These are phyloP conservation scores for Leishmania braziliensis DNA, from an alignment of 208 protist genomes.

Conservation along the genomic window DNA sequence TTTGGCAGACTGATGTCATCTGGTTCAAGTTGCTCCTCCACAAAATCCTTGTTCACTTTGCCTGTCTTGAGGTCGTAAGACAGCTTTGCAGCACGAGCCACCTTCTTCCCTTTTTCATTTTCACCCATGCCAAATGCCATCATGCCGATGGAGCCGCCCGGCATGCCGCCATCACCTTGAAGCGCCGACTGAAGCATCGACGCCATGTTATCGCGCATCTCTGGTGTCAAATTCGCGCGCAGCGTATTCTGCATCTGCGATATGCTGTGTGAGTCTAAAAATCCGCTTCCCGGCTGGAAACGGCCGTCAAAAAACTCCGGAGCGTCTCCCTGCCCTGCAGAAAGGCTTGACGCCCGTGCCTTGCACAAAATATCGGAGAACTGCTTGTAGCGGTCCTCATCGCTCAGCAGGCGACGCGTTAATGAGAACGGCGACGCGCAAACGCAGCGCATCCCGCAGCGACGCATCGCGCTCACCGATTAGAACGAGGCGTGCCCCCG, in stretches of 20 bases:
- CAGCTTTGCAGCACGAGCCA: slow-evolving; percentile 78
- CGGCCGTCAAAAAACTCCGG: slow-evolving; percentile 76
- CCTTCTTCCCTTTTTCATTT: slow-evolving; percentile 91
- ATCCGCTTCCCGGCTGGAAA: slow-evolving; percentile 57
- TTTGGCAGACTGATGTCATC: slow-evolving; percentile 82
- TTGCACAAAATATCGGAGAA: slow-evolving; percentile 69
- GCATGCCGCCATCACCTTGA: slow-evolving; percentile 60
- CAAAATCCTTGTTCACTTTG: slow-evolving; percentile 86
- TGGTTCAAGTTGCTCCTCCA: slow-evolving; percentile 85
- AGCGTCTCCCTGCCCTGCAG: slow-evolving; percentile 1
- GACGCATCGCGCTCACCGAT: slow-evolving; percentile 18
- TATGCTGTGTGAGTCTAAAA: slow-evolving; percentile 64
- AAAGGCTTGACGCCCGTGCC: slow-evolving; percentile 25
- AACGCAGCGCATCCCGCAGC: neutral
- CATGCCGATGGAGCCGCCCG: slow-evolving; percentile 72
- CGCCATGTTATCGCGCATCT: slow-evolving; percentile 86
- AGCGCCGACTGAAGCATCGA: slow-evolving; percentile 72
- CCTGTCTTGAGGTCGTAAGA: slow-evolving; percentile 80
- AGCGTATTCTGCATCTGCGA: slow-evolving; percentile 75
- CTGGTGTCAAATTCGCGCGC: slow-evolving; percentile 68
- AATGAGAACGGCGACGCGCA: neutral
- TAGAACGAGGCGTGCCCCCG: neutral
- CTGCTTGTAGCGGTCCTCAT: slow-evolving; percentile 50
- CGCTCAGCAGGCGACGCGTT: slow-evolving; percentile 15
- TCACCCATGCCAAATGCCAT: slow-evolving; percentile 92